Base-by-base conservation (phyloP, 176 grass and related monocot genomes). In the Eleusine indica region DNA sequence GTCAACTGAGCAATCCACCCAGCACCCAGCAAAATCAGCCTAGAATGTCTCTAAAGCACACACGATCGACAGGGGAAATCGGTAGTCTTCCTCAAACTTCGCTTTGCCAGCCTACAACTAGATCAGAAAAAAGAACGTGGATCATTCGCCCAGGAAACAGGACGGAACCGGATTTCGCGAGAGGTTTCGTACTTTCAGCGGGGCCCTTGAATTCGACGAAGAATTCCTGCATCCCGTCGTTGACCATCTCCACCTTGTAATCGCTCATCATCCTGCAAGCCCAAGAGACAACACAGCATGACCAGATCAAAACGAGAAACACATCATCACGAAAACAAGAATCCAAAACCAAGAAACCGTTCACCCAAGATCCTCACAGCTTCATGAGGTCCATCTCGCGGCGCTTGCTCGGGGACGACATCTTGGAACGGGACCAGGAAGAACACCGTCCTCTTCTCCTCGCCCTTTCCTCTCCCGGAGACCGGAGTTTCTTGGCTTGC, bases 351-450 rank as follows among this genome's bases (percentile, higher is more conserved):
- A 40, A 7, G 17, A 9, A 7, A 30, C 37, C 7, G n/a, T 3
- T 57, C 66, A 14, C 61, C 61, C 13, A 42, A 77, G 76, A 88
- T 79, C 82, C 86, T 91, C 61, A 97, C 95, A 97, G 86, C 91
- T 97, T 97, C 95, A 97, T 97, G 37, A 97, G 88, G 85, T 97
- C 95, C 95, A 97, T 97, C 87, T 97, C 95, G 66, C 95, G 92
- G 79, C 95, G 95, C 83, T 97, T 97, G 95, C 92, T 94, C 7
- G 92, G 95, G 8, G 92, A 97, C 42, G 95, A 97, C 95, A 97
- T 97, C 80, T 53, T 64, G 52, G 66, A 21, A 10, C 53, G 69
- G n/a, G 3, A 64, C 10, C 42, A 61, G 85, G 63, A 65, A 40
- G 8, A 63, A 19, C 9, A 46, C 18, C 44, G 12, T 39, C 72